Percentiles rank a stretch among this genome's conserved stretches.
These are phyloP conservation scores for Pseudocercospora fijiensis DNA, from an alignment of 2,329 filamentous ascomycete genomes.

Conservation along the genomic window DNA sequence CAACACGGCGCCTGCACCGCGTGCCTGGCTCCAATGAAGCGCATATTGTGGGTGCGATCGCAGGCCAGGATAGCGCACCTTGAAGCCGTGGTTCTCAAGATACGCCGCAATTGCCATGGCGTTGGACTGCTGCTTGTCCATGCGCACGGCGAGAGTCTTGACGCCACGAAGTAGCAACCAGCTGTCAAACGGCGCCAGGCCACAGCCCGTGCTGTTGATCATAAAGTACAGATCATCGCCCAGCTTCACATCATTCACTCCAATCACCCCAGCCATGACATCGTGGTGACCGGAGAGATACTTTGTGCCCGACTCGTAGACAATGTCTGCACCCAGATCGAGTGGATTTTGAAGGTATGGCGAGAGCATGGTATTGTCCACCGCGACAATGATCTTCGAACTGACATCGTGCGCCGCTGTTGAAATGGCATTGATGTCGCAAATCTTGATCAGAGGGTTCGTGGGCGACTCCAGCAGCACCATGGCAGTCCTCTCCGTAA, in stretches of 20 bases:
- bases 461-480: conserved; percentile 94
- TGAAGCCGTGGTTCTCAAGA: conserved; percentile 86
- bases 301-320: conserved; percentile 97
- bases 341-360: conserved; percentile 91
- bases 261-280: conserved; percentile 96
- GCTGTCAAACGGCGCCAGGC: conserved; percentile 89
- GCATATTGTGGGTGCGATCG: conserved; percentile 96
- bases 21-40: conserved; percentile 91
- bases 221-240: conserved; percentile 93
- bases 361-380: conserved; percentile 99
- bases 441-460: conserved; percentile 97
- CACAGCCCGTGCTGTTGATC: conserved; percentile 94
- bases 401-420: conserved; percentile 74
- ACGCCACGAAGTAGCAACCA: conserved; percentile 93
- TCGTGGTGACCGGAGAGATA: conserved; percentile 98
- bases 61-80: conserved; percentile 89
- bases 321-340: conserved; percentile 90
- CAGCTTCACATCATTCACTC: conserved; percentile 76
- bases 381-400: conserved; percentile 75
- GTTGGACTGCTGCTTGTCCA: conserved; percentile 97
- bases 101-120: conserved; percentile 89
- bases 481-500: conserved; percentile 85
- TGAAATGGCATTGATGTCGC: conserved; percentile 82
- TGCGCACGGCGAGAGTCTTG: conserved; percentile 94
- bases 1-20: conserved; percentile 88